A percentile compares a stretch with the other conserved stretches of the same genome.
phyloP scores from a whole-genome alignment of 306 rosid genomes.

The Acacia melanoxylon region DNA sequence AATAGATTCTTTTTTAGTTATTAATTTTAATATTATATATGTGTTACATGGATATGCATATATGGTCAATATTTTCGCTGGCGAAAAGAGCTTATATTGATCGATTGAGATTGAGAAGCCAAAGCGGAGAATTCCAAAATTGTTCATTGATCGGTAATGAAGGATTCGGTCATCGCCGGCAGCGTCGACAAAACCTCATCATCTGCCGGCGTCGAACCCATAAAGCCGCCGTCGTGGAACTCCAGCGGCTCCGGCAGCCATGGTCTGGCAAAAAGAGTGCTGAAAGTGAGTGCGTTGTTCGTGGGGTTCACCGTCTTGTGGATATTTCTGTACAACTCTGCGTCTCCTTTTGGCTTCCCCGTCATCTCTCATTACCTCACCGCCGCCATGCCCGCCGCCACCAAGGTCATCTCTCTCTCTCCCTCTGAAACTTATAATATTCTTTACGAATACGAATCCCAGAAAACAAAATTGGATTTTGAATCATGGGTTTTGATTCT shows the following conservation, averaged over 20 bases:
- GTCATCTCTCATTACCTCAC: slow-evolving; percentile 27
- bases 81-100: background rate
- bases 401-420: slow-evolving; percentile 13
- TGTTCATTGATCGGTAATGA: slow-evolving; percentile 30
- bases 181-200: background rate
- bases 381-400: slow-evolving; percentile 18
- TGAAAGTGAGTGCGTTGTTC: slow-evolving; percentile 11
- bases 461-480: slow-evolving; percentile 6
- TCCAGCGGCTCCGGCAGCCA: slow-evolving; percentile 26
- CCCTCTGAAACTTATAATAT: background rate
- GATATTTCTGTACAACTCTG: slow-evolving; percentile 35
- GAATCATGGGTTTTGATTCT: slow-evolving; percentile 1
- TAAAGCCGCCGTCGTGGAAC: slow-evolving; percentile 16
- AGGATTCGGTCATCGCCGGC: slow-evolving; percentile 11
- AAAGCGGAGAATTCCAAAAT: background rate
- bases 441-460: background rate
- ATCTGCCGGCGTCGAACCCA: background rate
- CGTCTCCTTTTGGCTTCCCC: slow-evolving; percentile 40
- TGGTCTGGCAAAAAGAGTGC: slow-evolving; percentile 17
- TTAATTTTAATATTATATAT: background rate
- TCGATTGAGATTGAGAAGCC: background rate
- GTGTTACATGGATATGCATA: background rate
- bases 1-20: background rate
- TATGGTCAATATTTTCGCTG: background rate
- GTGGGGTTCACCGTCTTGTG: slow-evolving; percentile 38